A percentile compares a stretch with the other conserved stretches of the same genome.
Conservation (phyloP, 1,284 basidiomycete genomes). For the Puccinia coronata region DNA sequence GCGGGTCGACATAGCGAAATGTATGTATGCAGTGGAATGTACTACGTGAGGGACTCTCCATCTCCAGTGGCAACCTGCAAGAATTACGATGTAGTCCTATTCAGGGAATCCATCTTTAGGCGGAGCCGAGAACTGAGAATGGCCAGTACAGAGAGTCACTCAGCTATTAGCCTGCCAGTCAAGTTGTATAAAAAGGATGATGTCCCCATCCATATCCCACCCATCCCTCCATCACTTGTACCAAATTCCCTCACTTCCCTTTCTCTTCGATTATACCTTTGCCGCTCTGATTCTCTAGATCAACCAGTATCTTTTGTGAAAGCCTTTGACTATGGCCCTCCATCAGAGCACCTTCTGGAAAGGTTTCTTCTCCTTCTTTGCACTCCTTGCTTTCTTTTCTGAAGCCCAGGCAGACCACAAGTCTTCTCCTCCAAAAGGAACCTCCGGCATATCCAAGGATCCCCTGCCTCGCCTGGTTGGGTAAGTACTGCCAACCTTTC, state of each 20-base stretch:
- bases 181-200: no score
- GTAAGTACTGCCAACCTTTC: background rate
- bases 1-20: background rate
- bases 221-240: no score
- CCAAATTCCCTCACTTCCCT: no score
- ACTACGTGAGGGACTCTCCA: background rate
- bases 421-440: background rate
- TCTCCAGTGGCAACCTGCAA: background rate
- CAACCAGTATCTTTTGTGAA: background rate
- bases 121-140: background rate
- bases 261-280: background rate
- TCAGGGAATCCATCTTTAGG: background rate
- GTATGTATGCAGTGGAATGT: background rate
- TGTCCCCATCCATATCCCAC: no score
- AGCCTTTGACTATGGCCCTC: conserved; percentile 12
- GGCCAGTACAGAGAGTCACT: no score
- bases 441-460: background rate
- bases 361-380: conserved; percentile 7
- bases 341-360: conserved; percentile 18
- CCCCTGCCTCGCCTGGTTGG: background rate
- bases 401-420: background rate
- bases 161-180: no score
- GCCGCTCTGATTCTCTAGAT: background rate
- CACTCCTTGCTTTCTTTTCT: background rate
- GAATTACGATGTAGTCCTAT: background rate